Evolutionary conservation across 495 filamentous ascomycete species (phyloP).

Genomic region (Penicillium macrosclerotiorum): DNA sequence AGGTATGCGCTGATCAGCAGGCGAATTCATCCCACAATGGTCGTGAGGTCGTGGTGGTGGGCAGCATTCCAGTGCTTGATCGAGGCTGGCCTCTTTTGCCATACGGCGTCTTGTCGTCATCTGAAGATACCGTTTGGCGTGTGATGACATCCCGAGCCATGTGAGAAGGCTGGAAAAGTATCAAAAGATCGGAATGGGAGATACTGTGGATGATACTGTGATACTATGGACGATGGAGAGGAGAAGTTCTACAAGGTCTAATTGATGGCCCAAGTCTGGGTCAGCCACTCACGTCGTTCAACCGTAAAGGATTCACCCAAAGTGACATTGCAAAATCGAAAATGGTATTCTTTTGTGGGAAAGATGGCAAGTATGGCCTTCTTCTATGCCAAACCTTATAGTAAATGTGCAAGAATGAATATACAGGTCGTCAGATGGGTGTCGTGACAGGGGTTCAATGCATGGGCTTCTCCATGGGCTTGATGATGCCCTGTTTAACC

Average conservation of each 20-base stretch:
- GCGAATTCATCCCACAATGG: slow-evolving; percentile 2
- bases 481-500: slow-evolving; percentile 89
- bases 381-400: background rate
- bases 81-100: slow-evolving; percentile 6
- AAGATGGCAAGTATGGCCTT: background rate
- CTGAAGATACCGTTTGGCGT: background rate
- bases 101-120: background rate
- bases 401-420: slow-evolving; percentile 5
- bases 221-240: too few relatives aligned
- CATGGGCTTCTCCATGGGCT: slow-evolving; percentile 79
- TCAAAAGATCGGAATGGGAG: too few relatives aligned
- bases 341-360: slow-evolving; percentile 9
- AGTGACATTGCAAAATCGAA: too few relatives aligned
- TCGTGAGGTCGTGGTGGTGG: background rate
- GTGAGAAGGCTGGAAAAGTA: slow-evolving; percentile 3
- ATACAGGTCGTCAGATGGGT: slow-evolving; percentile 5
- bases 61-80: slow-evolving; percentile 15
- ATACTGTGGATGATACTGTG: slow-evolving; percentile 1
- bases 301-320: too few relatives aligned
- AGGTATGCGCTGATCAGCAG: slow-evolving; percentile 4
- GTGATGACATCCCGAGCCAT: slow-evolving; percentile 7
- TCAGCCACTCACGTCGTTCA: too few relatives aligned
- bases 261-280: too few relatives aligned
- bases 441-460: slow-evolving; percentile 33
- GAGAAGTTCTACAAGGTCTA: slow-evolving; percentile 1